These are phyloP conservation scores for Geotrichum candidum DNA, from an alignment of 1,139 yeast genomes.

Conservation along the genomic window DNA sequence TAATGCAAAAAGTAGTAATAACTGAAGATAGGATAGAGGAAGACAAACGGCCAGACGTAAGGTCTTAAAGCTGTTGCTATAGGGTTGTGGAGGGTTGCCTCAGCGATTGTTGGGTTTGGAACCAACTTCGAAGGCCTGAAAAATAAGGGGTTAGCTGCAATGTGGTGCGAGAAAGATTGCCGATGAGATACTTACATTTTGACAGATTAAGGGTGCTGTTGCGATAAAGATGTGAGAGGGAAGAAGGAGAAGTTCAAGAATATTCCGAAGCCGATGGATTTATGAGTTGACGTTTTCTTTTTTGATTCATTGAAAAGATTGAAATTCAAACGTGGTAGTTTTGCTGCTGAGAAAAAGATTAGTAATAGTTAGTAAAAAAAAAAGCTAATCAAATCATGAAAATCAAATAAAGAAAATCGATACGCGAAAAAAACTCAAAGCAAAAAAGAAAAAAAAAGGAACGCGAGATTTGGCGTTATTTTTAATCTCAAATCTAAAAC, in stretches of 20 bases:
- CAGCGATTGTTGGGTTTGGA: conserved; percentile 51
- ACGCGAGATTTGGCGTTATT: neutral
- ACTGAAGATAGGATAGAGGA: conserved; percentile 69
- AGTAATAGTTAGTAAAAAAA: neutral
- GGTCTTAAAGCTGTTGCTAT: conserved; percentile 59
- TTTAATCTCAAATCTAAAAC: neutral
- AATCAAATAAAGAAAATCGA: neutral
- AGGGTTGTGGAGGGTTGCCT: conserved; percentile 69
- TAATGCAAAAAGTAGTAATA: conserved; percentile 64
- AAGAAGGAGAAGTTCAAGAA: neutral
- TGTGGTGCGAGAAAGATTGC: neutral
- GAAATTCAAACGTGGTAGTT: neutral
- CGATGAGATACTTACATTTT: neutral
- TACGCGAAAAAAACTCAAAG: neutral
- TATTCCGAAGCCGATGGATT: neutral
- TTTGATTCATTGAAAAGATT: neutral
- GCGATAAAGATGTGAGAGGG: neutral
- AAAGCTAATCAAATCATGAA: neutral
- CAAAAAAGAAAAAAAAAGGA: neutral
- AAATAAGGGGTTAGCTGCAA: neutral
- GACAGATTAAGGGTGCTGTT: neutral
- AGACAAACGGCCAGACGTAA: conserved; percentile 77
- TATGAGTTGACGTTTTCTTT: neutral
- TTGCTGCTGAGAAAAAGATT: neutral
- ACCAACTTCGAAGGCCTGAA: conserved; percentile 27